Base-by-base conservation (phyloP, 768 basidiomycete species). In the Collybiopsis confluens region DNA sequence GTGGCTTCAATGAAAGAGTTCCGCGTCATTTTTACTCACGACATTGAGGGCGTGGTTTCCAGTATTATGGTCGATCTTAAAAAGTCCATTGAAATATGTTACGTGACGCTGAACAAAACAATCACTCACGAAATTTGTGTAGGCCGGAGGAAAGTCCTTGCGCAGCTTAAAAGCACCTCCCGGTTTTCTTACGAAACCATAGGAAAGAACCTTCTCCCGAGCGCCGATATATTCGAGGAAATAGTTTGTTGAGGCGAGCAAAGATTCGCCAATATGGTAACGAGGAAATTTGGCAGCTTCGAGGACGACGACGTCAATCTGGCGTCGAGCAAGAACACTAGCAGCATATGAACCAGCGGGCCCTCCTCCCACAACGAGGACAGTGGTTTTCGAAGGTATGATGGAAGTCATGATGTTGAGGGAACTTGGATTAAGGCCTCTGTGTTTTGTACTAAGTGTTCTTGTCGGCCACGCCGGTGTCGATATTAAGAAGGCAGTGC, bases 121-220 rank as follows among this genome's bases (percentile, higher is more conserved):
- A 13, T 9, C 41, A 21, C 16, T 1, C 42, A 43, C 6, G 10
- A 18, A 30, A 33, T 41, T 36, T 16, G 48, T 50, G 20, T 45
- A 35, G 20, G 41, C 53, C 46, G 43, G 44, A 8, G 38, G 46
- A 11, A 35, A 40, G n/a, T 27, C 24, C 44, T 76, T 75, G 37
- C 74, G 76, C 48, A 86, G 73, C 60, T 86, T 86, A 65, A 86
- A 70, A 3, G 79, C 79, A 38, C 79, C 79, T 26, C 84, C 84
- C 1, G 80, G 79, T 83, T 86, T 61, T 10, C 33, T 11, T 36
- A 44, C 54, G 59, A 83, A 83, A 1, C 80, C 79, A 59, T 70
- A 63, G 1, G 62, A 55, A 3, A 62, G 66, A 9, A 80, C 57
- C 51, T 76, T 74, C 11, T 74, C 64, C 50, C 80, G 78, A 7